Percentiles rank a stretch among this genome's conserved stretches.
These are phyloP conservation scores for Sporodiniella umbellata DNA, from an alignment of 371 early-diverging fungal species.

Conservation along the genomic window DNA sequence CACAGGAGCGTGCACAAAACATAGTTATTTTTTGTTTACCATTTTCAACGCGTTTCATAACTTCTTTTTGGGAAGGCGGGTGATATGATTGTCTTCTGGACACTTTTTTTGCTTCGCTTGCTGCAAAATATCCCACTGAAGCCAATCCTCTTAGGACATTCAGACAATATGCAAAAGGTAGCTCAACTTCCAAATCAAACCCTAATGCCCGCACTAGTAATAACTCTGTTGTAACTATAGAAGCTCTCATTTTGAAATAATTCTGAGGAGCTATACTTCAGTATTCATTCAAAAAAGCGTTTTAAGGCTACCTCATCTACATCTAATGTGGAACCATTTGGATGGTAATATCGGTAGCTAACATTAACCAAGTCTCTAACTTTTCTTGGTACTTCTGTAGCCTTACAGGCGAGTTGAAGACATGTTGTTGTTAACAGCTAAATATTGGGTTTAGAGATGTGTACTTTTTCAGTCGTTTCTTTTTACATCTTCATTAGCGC, in stretches of 20 bases:
- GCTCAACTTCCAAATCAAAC: slow-evolving; percentile 42
- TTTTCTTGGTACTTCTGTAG: slow-evolving; percentile 53
- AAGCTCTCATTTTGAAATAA: slow-evolving; percentile 45
- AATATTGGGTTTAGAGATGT: not conserved
- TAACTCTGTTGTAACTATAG: slow-evolving; percentile 42
- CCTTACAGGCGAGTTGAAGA: slow-evolving; percentile 54
- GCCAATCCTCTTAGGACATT: slow-evolving; percentile 41
- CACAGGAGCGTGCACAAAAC: not conserved
- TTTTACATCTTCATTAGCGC: slow-evolving; percentile 35
- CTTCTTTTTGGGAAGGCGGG: slow-evolving; percentile 28
- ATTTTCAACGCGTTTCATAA: slow-evolving; percentile 36
- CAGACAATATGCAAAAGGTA: slow-evolving; percentile 47
- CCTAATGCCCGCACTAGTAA: slow-evolving; percentile 43
- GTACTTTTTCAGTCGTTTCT: not conserved
- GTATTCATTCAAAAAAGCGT: too few species aligned
- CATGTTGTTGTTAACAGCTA: slow-evolving; percentile 52
- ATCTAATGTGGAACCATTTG: slow-evolving; percentile 32
- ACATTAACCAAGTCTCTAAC: slow-evolving; percentile 60
- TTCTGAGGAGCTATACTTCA: slow-evolving; percentile 7
- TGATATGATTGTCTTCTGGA: slow-evolving; percentile 7
- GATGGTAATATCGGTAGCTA: slow-evolving; percentile 46
- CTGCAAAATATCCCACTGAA: slow-evolving; percentile 28
- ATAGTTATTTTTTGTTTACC: slow-evolving; percentile 7
- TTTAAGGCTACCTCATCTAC: slow-evolving; percentile 42
- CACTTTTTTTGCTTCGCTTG: slow-evolving; percentile 13